These are phyloP conservation scores for Cladosporium sp. DNA, from an alignment of 2,329 filamentous ascomycete genomes.

Conservation along the genomic window DNA sequence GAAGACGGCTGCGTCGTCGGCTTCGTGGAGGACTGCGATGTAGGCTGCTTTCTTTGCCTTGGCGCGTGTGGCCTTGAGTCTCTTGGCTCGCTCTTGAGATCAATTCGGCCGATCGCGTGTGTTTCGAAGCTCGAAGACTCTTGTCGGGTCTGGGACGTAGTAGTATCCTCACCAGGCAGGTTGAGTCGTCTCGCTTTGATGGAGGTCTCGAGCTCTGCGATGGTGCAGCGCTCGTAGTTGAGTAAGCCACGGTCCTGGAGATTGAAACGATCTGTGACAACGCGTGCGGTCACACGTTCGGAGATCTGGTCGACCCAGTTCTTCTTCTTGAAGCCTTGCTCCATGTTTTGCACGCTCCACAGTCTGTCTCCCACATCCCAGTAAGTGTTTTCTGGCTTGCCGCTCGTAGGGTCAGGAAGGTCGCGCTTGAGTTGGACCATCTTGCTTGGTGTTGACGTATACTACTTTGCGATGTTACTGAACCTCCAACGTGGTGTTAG, in stretches of 20 bases:
- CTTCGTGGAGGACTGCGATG: background rate
- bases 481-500: background rate
- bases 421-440: background rate
- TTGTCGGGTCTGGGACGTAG: background rate
- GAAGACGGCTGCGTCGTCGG: background rate
- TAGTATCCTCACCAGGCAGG: background rate
- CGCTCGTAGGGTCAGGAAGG: background rate
- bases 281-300: background rate
- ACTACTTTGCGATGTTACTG: background rate
- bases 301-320: background rate
- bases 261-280: background rate
- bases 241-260: background rate
- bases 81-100: background rate
- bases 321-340: background rate
- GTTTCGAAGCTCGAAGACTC: background rate
- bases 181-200: background rate
- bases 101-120: background rate
- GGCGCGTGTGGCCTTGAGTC: background rate
- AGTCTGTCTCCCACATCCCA: background rate
- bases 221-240: background rate
- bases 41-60: background rate
- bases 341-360: background rate
- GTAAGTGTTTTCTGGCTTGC: background rate
- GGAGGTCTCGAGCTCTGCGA: background rate
- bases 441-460: background rate